A percentile compares a stretch with the other conserved stretches of the same genome.
These are phyloP conservation scores for Nelumbo lutea DNA, from an alignment of 164 flowering plant genomes.

Conservation along the genomic window DNA sequence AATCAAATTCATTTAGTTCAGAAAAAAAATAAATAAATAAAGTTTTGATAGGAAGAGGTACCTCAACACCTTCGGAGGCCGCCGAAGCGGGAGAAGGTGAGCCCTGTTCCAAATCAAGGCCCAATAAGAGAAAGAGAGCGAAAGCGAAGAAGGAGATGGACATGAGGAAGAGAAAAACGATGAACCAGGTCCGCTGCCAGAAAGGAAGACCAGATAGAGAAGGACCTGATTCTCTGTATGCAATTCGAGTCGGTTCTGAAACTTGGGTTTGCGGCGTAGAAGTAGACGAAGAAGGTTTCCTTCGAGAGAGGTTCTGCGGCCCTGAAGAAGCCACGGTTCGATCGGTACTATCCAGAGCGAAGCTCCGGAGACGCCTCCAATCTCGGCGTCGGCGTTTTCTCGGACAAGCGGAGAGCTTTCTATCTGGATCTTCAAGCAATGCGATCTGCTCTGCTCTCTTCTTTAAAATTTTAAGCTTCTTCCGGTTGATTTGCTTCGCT, in stretches of 20 bases:
- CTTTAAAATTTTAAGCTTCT: not conserved
- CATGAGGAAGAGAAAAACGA: constrained; percentile 58
- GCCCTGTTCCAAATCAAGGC: constrained; percentile 50
- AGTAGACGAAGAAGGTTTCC: constrained; percentile 33
- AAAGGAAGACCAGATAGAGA: constrained; percentile 50
- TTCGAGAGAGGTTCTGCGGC: constrained; percentile 33
- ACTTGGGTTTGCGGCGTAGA: constrained; percentile 9
- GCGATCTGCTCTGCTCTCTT: not conserved
- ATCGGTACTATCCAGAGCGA: constrained; percentile 20
- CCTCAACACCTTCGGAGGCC: constrained; percentile 81
- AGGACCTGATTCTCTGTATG: constrained; percentile 32
- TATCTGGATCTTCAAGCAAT: not conserved
- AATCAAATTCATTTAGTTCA: not conserved
- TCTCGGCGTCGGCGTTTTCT: not conserved
- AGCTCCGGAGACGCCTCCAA: not conserved
- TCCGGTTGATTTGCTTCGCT: not conserved
- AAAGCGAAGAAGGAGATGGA: constrained; percentile 63
- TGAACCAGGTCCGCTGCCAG: constrained; percentile 88
- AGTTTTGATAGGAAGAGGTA: constrained; percentile 6
- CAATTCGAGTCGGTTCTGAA: constrained; percentile 32
- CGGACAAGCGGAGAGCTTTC: not conserved
- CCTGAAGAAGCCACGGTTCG: constrained; percentile 62
- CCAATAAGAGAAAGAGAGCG: constrained; percentile 60
- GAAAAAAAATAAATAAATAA: not conserved
- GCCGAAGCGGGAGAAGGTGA: constrained; percentile 47